Base-by-base conservation (phyloP, 2,329 filamentous ascomycete genomes). In the Aureobasidium mangrovei region DNA sequence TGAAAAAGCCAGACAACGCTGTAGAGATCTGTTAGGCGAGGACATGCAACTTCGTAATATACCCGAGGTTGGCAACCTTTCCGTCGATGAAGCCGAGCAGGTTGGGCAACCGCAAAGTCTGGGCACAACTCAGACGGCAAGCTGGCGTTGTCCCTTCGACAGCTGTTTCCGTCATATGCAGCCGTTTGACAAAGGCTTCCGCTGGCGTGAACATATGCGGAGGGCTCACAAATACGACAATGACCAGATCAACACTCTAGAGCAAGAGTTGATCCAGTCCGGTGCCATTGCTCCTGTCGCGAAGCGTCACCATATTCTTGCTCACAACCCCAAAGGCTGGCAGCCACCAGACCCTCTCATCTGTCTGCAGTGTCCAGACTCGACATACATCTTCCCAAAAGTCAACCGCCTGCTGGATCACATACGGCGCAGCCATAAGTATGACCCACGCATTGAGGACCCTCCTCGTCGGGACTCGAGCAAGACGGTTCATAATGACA, bases 11-110 rank as follows among this genome's bases (percentile, higher is more conserved):
- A 79, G 85, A 2, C 76, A 83, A 63, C 79, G 91, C 46, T 97
- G 91, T 63, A 81, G 85, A 2, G 73, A 79, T 43, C 72, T 95
- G 0, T 95, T 96, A 61, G 79, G 77, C 0, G 80, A 93, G 68
- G 73, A 78, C 27, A 89, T 93, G 79, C 70, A 73, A 2, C 76
- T 90, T 55, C 75, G 77, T 27, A 80, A 74, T 0, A 70, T 88
- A 27, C 62, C 72, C 47, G 76, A 77, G 62, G 66, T 60, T 12
- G 55, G 59, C 36, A 61, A 65, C 3, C 56, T 60, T 31, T 53
- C 36, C 5, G 54, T 56, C 61, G 35, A 18, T 27, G 39, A 57
- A 31, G 51, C 27, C 12, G 48, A 26, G 3, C 18, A 18, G 32
- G 18, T 44, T 3, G 9, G 35, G 4, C 53, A 43, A 5, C 31